These are phyloP conservation scores for Cucumis variabilis DNA, from an alignment of 331 rosid species.

Conservation along the genomic window DNA sequence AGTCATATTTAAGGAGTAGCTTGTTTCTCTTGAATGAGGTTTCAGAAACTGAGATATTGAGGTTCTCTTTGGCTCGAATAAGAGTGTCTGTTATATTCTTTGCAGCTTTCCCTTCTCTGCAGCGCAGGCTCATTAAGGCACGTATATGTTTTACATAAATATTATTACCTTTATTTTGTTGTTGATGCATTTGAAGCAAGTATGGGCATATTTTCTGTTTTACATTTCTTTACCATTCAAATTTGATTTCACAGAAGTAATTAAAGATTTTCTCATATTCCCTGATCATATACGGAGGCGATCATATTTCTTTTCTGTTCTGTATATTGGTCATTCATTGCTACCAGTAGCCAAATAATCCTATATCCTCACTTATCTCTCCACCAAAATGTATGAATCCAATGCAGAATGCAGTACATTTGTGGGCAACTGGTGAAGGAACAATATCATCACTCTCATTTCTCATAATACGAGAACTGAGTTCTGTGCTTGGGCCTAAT, in stretches of 20 bases:
- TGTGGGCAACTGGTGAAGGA: constrained; percentile 88
- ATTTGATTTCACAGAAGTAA: not conserved
- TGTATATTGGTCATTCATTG: not conserved
- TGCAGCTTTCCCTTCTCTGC: constrained; percentile 72
- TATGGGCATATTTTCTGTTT: not conserved
- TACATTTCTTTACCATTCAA: not conserved
- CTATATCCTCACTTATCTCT: not conserved
- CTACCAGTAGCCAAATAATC: not conserved
- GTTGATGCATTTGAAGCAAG: constrained; percentile 20
- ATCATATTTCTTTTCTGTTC: not conserved
- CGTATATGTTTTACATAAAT: constrained; percentile 25
- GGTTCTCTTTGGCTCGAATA: constrained; percentile 64
- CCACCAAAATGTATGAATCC: not conserved
- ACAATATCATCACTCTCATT: constrained; percentile 71
- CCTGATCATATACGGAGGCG: not conserved
- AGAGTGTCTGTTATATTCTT: constrained; percentile 69
- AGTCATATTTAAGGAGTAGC: constrained; percentile 81
- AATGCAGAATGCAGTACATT: constrained; percentile 77
- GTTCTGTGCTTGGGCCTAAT: constrained; percentile 58
- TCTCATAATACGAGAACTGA: constrained; percentile 65
- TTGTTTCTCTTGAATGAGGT: constrained; percentile 74
- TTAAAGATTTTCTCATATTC: not conserved
- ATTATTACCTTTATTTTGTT: constrained; percentile 26
- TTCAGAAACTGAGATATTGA: constrained; percentile 74
- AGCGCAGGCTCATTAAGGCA: constrained; percentile 78